Percentiles rank a stretch among this genome's conserved stretches.
Conservation (phyloP, 352 stramenopile species). For the Pythium insidiosum region DNA sequence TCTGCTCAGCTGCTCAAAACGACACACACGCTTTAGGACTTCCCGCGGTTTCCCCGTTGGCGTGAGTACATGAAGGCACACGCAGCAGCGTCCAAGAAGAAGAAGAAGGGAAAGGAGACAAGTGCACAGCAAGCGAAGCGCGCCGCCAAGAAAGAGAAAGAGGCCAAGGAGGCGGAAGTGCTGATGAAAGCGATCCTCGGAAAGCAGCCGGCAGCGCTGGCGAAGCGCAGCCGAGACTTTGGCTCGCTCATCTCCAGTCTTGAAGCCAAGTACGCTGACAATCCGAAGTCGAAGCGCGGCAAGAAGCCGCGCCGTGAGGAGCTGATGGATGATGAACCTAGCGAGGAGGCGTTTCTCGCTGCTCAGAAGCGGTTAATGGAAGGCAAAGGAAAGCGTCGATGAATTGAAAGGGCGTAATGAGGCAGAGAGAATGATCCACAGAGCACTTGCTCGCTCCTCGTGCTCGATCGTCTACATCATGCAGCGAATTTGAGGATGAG, state of each 20-base stretch:
- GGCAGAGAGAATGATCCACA: neutral
- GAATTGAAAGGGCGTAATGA: neutral
- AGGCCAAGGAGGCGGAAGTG: constrained; percentile 52
- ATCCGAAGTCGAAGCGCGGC: constrained; percentile 27
- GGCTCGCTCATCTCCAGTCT: constrained; percentile 47
- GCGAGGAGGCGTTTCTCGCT: constrained; percentile 58
- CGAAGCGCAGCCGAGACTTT: constrained; percentile 46
- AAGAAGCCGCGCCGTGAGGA: constrained; percentile 17
- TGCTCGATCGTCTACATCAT: too few relatives aligned
- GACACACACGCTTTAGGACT: constrained; percentile 12
- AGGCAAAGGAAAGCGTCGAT: constrained; percentile 16
- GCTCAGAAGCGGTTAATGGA: constrained; percentile 40
- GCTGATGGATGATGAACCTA: constrained; percentile 23
- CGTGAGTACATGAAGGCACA: constrained; percentile 24
- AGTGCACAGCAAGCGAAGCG: constrained; percentile 30
- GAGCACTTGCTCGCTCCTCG: too few relatives aligned
- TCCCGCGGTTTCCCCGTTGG: constrained; percentile 35
- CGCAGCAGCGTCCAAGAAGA: constrained; percentile 19
- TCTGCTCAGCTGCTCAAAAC: too few relatives aligned
- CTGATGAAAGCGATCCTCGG: constrained; percentile 50
- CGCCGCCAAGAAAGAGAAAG: constrained; percentile 44
- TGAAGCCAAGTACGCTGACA: constrained; percentile 52
- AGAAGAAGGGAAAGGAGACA: constrained; percentile 23
- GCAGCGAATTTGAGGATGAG: too few relatives aligned
- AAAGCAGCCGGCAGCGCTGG: constrained; percentile 30